Evolutionary conservation across 805 yeast genomes (phyloP).

Genomic region (Nakazawaea sp.): DNA sequence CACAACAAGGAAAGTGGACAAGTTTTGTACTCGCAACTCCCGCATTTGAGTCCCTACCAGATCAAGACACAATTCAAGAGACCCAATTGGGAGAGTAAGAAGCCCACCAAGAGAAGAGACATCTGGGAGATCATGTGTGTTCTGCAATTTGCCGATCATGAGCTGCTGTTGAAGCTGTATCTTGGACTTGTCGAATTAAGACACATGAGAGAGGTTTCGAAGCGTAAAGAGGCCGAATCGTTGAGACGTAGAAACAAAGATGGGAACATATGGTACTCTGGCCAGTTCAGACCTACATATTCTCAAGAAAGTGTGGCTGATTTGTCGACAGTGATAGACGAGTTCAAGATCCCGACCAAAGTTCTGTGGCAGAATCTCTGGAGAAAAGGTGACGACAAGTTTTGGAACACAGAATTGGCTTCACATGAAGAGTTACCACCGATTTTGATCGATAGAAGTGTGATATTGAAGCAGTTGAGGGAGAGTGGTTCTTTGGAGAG

Average conservation of each 20-base stretch:
- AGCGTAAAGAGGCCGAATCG: conserved; percentile 50
- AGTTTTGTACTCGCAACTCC: conserved; percentile 81
- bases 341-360: conserved; percentile 40
- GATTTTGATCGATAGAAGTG: conserved; percentile 52
- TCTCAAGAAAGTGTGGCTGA: conserved; percentile 91
- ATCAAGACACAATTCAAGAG: conserved; percentile 66
- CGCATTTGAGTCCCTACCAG: conserved; percentile 48
- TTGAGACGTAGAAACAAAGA: conserved; percentile 67
- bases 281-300: conserved; percentile 85
- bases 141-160: conserved; percentile 55
- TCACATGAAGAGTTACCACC: conserved; percentile 51
- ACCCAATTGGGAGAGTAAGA: conserved; percentile 86
- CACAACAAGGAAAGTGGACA: conserved; percentile 87
- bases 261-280: conserved; percentile 81
- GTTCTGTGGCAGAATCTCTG: conserved; percentile 82
- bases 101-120: conserved; percentile 76
- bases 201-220: conserved; percentile 60
- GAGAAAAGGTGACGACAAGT: conserved; percentile 74
- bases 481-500: conserved; percentile 14
- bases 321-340: conserved; percentile 61
- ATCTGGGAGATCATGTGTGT: conserved; percentile 90
- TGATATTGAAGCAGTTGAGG: conserved; percentile 55
- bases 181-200: conserved; percentile 70
- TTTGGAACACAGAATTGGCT: conserved; percentile 60
- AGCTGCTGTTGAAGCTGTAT: conserved; percentile 65